Conservation (phyloP, 2,329 filamentous ascomycete genomes). For the Phaeophleospora eucalypticola region DNA sequence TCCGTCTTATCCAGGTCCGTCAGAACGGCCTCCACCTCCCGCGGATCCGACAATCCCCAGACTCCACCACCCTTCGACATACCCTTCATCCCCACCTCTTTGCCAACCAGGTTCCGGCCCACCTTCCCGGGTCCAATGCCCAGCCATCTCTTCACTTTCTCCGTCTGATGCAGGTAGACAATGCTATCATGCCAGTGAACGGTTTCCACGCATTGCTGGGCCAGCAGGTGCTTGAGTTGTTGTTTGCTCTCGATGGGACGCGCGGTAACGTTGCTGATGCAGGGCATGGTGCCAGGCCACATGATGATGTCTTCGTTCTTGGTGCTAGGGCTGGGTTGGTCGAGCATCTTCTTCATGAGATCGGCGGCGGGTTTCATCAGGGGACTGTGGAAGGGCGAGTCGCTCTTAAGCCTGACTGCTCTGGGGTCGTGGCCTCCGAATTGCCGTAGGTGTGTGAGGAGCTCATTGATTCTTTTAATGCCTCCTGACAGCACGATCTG, state of each 20-base stretch:
- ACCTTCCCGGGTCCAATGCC: conserved; percentile 93
- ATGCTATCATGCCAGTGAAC: conserved; percentile 95
- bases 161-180: conserved; percentile 78
- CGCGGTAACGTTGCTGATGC: conserved; percentile 82
- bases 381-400: conserved; percentile 86
- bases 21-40: conserved; percentile 47
- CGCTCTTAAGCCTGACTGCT: conserved; percentile 78
- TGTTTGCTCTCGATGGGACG: conserved; percentile 69
- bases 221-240: conserved; percentile 73
- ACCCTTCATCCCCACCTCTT: conserved; percentile 88
- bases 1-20: conserved; percentile 47
- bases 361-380: conserved; percentile 82
- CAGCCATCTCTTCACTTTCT: conserved; percentile 77
- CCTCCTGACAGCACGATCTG: conserved; percentile 92
- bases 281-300: conserved; percentile 71
- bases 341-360: conserved; percentile 66
- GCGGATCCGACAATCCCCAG: conserved; percentile 82
- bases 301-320: conserved; percentile 63
- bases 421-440: conserved; percentile 89
- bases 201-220: conserved; percentile 82
- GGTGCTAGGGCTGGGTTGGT: conserved; percentile 49
- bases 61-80: conserved; percentile 83
- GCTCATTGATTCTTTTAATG: conserved; percentile 73
- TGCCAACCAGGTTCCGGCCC: conserved; percentile 86
- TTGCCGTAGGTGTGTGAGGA: conserved; percentile 79